Conservation (phyloP, 306 rosid genomes). For the Trifolium repens region DNA sequence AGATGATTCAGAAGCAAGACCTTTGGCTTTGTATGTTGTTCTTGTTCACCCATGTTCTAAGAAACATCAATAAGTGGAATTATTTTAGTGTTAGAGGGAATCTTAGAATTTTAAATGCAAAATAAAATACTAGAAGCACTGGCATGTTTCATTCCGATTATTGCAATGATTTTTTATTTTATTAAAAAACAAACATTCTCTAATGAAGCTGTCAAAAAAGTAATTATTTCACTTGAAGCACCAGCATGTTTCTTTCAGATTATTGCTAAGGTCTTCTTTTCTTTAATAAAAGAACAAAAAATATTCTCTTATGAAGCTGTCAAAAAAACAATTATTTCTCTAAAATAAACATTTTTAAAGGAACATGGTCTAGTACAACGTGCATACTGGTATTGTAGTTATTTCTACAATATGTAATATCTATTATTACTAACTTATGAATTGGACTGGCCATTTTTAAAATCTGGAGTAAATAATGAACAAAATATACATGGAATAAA, state of each 20-base stretch:
- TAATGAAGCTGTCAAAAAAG: constrained; percentile 5
- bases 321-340: background rate
- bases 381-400: background rate
- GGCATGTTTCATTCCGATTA: constrained; percentile 13
- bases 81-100: constrained; percentile 1
- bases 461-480: constrained; percentile 15
- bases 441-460: constrained; percentile 7
- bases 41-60: constrained; percentile 3
- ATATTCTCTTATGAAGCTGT: background rate
- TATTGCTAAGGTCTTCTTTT: background rate
- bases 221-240: background rate
- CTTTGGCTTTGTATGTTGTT: background rate
- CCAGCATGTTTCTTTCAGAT: constrained; percentile 13
- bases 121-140: constrained; percentile 6
- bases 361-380: constrained; percentile 8
- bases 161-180: background rate
- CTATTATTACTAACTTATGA: constrained; percentile 1
- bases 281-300: too few species aligned
- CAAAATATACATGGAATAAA: constrained; percentile 15
- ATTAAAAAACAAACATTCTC: background rate
- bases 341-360: background rate
- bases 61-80: constrained; percentile 8
- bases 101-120: background rate
- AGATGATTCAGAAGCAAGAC: constrained; percentile 9
- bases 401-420: background rate